A percentile compares a stretch with the other conserved stretches of the same genome.
These are phyloP conservation scores for Triangularia verruculosa DNA, from an alignment of 2,329 filamentous ascomycete species.

Conservation along the genomic window DNA sequence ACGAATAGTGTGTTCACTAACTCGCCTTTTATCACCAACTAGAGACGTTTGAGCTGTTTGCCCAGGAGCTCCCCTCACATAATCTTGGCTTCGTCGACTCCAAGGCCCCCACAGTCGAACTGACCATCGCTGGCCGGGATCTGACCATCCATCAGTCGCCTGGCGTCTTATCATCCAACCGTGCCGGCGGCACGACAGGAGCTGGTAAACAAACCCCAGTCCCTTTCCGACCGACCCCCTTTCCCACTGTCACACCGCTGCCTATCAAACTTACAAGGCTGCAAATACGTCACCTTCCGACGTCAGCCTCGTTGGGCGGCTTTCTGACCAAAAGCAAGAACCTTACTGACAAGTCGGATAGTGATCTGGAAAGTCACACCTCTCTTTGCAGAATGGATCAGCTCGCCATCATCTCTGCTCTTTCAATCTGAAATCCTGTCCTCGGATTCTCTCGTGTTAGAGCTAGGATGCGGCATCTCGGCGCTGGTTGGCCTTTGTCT, in stretches of 20 bases:
- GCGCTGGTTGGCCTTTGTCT: constrained; percentile 72
- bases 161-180: constrained; percentile 71
- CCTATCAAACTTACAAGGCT: neutral
- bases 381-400: constrained; percentile 76
- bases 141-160: constrained; percentile 81
- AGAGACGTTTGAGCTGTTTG: constrained; percentile 86
- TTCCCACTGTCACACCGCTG: constrained; percentile 15
- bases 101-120: constrained; percentile 59
- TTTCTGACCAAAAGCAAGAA: neutral
- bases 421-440: constrained; percentile 51
- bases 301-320: neutral
- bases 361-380: constrained; percentile 93
- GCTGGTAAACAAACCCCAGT: constrained; percentile 39
- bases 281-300: neutral
- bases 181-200: constrained; percentile 58
- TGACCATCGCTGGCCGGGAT: constrained; percentile 67
- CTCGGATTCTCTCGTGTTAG: constrained; percentile 60
- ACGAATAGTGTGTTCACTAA: neutral
- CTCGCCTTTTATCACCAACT: neutral
- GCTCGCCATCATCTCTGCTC: constrained; percentile 57
- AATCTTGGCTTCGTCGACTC: constrained; percentile 85
- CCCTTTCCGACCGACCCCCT: constrained; percentile 10
- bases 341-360: constrained; percentile 31
- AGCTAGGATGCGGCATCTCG: constrained; percentile 86
- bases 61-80: constrained; percentile 67